Evolutionary conservation across 805 yeast species (phyloP).

Genomic region (Zygotorulaspora florentina): DNA sequence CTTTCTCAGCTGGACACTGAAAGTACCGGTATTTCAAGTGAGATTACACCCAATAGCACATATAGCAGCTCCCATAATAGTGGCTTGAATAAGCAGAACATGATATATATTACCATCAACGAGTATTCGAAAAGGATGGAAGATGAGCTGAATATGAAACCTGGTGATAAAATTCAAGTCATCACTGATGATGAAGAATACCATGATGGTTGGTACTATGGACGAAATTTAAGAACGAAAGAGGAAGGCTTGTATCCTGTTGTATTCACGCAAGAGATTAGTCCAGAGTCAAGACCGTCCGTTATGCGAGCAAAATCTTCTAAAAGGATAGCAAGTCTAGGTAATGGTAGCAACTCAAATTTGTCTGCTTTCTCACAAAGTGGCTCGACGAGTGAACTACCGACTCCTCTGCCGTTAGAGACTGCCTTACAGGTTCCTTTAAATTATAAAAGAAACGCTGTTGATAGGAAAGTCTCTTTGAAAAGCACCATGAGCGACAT

Average conservation of each 20-base stretch:
- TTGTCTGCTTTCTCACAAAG: conserved; percentile 17
- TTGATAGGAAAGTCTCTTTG: conserved; percentile 39
- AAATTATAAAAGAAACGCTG: conserved; percentile 7
- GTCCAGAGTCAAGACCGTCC: conserved; percentile 38
- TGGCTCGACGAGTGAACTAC: conserved; percentile 23
- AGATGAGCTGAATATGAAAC: conserved; percentile 75
- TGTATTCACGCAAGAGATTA: conserved; percentile 65
- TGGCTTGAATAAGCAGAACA: conserved; percentile 8
- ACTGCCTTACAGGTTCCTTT: conserved; percentile 19
- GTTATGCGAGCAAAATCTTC: conserved; percentile 54
- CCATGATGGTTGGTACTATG: conserved; percentile 97
- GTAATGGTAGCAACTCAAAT: conserved; percentile 19
- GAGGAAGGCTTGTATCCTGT: conserved; percentile 88
- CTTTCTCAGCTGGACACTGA: conserved; percentile 20
- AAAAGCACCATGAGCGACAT: conserved; percentile 63
- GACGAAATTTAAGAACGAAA: conserved; percentile 66
- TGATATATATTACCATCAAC: conserved; percentile 61
- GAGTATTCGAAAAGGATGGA: conserved; percentile 83
- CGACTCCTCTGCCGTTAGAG: conserved; percentile 29
- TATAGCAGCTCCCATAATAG: conserved; percentile 10
- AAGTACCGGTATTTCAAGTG: conserved; percentile 7
- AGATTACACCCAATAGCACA: conserved; percentile 8
- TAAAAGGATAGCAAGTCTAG: conserved; percentile 41
- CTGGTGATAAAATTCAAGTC: conserved; percentile 85
- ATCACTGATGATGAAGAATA: conserved; percentile 90